Percentiles rank a stretch among this genome's conserved stretches.
Evolutionary conservation across 805 yeast species (phyloP).

Genomic region (Blastobotrys attinorum): DNA sequence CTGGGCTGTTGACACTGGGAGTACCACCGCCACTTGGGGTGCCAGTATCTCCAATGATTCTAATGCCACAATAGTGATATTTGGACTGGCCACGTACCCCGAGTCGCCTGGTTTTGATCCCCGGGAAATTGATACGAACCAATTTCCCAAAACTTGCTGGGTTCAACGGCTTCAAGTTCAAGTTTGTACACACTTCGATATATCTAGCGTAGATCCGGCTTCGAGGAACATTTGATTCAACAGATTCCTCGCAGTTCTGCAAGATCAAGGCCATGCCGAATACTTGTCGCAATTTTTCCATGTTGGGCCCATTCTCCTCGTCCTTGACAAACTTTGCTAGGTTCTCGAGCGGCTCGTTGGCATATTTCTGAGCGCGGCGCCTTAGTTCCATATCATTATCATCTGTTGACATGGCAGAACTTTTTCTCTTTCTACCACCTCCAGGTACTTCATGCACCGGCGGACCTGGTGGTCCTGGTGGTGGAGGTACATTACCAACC

Average conservation of each 20-base stretch:
- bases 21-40: slow-evolving; percentile 17
- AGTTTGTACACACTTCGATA: slow-evolving; percentile 47
- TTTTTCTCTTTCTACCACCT: neutral
- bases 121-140: slow-evolving; percentile 57
- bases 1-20: slow-evolving; percentile 16
- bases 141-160: slow-evolving; percentile 77
- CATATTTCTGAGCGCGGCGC: slow-evolving; percentile 10
- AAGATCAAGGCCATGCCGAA: slow-evolving; percentile 79
- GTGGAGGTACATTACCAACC: too few species aligned
- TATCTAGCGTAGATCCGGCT: slow-evolving; percentile 62
- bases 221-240: slow-evolving; percentile 52
- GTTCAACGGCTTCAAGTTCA: slow-evolving; percentile 49
- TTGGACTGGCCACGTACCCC: slow-evolving; percentile 79
- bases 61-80: slow-evolving; percentile 80
- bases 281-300: slow-evolving; percentile 43
- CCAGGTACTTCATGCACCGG: too few species aligned
- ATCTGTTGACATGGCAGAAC: neutral
- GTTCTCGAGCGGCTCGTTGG: slow-evolving; percentile 12
- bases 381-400: slow-evolving; percentile 11
- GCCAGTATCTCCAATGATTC: slow-evolving; percentile 32
- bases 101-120: slow-evolving; percentile 62
- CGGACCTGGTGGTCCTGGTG: too few species aligned
- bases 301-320: slow-evolving; percentile 13
- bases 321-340: slow-evolving; percentile 15
- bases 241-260: slow-evolving; percentile 47